A percentile compares a stretch with the other conserved stretches of the same genome.
Evolutionary conservation across 257 asterid genomes (phyloP).

Genomic region (Solanum pinnatisectum): DNA sequence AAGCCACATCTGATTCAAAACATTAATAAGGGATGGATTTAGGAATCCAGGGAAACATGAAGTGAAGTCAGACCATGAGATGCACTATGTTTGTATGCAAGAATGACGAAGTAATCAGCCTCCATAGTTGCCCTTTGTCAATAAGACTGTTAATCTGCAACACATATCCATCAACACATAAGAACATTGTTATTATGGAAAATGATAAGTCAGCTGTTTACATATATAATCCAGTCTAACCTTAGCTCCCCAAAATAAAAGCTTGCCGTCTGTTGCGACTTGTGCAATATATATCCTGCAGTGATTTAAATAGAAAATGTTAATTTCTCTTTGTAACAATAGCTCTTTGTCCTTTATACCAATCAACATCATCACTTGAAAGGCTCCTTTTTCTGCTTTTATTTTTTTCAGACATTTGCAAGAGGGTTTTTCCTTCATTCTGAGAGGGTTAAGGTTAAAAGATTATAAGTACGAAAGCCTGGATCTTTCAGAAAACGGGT

Average conservation of each 20-base stretch:
- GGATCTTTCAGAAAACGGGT: neutral
- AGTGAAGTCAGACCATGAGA: slow-evolving; percentile 57
- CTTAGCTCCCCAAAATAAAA: slow-evolving; percentile 86
- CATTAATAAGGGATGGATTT: neutral
- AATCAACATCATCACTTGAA: neutral
- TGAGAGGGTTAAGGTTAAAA: neutral
- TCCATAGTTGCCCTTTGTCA: slow-evolving; percentile 79
- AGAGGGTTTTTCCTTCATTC: neutral
- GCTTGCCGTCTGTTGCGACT: slow-evolving; percentile 49
- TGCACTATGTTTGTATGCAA: slow-evolving; percentile 79
- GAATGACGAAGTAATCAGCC: slow-evolving; percentile 76
- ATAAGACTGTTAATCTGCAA: slow-evolving; percentile 78
- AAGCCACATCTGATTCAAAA: neutral
- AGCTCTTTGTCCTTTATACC: neutral
- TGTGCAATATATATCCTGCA: slow-evolving; percentile 68
- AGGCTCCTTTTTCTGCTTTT: neutral
- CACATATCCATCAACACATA: neutral
- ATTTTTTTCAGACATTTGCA: neutral
- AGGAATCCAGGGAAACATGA: neutral
- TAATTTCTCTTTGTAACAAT: neutral
- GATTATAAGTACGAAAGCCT: neutral
- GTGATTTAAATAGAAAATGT: neutral
- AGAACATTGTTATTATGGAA: neutral
- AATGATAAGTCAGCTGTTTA: neutral
- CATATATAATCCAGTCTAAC: slow-evolving; percentile 21